phyloP scores from a whole-genome alignment of 2,329 filamentous ascomycete genomes.

The Scedosporium aurantiacum region DNA sequence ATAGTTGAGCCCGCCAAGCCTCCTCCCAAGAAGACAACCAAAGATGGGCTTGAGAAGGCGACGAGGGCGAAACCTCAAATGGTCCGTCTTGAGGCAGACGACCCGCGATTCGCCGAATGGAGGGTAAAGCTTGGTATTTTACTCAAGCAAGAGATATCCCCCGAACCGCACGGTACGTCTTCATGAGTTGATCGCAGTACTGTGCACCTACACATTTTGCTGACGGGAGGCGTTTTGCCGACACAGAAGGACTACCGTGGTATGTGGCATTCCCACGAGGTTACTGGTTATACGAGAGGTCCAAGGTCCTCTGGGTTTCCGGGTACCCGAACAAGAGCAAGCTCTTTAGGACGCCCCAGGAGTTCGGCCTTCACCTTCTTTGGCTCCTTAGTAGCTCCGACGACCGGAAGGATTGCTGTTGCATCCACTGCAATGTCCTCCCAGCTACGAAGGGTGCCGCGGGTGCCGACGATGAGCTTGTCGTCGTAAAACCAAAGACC shows the following conservation, averaged over 20 bases:
- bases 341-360: constrained; percentile 40
- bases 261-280: constrained; percentile 32
- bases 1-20: constrained; percentile 16
- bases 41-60: constrained; percentile 24
- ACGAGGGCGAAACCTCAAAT: constrained; percentile 31
- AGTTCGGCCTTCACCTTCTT: constrained; percentile 40
- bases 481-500: neutral
- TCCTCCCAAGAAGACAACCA: constrained; percentile 24
- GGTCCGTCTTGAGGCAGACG: constrained; percentile 29
- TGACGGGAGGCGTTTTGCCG: neutral
- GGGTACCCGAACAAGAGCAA: constrained; percentile 37
- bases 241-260: constrained; percentile 30
- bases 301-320: constrained; percentile 37
- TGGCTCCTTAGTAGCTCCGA: constrained; percentile 38
- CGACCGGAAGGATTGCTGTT: constrained; percentile 39
- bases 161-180: constrained; percentile 26
- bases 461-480: constrained; percentile 16
- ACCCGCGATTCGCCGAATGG: constrained; percentile 33
- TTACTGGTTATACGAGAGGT: constrained; percentile 36
- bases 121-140: constrained; percentile 33
- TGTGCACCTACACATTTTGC: no score
- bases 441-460: constrained; percentile 14
- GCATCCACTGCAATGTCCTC: constrained; percentile 33
- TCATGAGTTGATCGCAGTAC: constrained; percentile 6
- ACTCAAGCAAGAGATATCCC: constrained; percentile 32